These are phyloP conservation scores for Podila epigama DNA, from an alignment of 192 early-diverging fungal species.

Conservation along the genomic window DNA sequence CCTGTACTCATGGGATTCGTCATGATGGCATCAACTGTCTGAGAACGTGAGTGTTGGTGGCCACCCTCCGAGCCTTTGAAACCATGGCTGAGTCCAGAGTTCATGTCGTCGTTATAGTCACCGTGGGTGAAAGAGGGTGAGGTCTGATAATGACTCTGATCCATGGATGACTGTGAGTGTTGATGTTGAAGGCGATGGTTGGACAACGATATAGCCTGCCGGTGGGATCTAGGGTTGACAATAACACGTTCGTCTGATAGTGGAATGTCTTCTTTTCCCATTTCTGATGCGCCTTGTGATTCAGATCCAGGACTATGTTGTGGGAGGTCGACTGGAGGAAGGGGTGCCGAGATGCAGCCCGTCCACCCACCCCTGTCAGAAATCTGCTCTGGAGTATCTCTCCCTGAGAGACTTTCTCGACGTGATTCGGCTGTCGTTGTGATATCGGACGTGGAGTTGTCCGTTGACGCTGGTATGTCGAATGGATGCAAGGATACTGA, in stretches of 20 bases:
- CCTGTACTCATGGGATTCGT: neutral
- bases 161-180: neutral
- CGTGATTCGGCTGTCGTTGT: too few relatives aligned
- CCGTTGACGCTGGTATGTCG: neutral
- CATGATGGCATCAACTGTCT: conserved; percentile 47
- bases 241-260: neutral
- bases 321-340: neutral
- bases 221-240: too few relatives aligned
- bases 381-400: too few relatives aligned
- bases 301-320: neutral
- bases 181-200: neutral
- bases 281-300: neutral
- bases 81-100: conserved; percentile 25
- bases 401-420: neutral
- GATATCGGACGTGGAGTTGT: too few relatives aligned
- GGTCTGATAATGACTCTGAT: conserved; percentile 12
- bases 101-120: conserved; percentile 38
- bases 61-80: conserved; percentile 12
- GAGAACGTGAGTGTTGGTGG: conserved; percentile 38
- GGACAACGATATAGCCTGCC: neutral
- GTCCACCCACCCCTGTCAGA: neutral
- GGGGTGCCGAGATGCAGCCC: neutral
- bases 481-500: neutral
- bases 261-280: neutral
- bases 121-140: conserved; percentile 1